A percentile compares a stretch with the other conserved stretches of the same genome.
These are phyloP conservation scores for Cladobotryum mycophilum DNA, from an alignment of 2,329 filamentous ascomycete genomes.

Conservation along the genomic window DNA sequence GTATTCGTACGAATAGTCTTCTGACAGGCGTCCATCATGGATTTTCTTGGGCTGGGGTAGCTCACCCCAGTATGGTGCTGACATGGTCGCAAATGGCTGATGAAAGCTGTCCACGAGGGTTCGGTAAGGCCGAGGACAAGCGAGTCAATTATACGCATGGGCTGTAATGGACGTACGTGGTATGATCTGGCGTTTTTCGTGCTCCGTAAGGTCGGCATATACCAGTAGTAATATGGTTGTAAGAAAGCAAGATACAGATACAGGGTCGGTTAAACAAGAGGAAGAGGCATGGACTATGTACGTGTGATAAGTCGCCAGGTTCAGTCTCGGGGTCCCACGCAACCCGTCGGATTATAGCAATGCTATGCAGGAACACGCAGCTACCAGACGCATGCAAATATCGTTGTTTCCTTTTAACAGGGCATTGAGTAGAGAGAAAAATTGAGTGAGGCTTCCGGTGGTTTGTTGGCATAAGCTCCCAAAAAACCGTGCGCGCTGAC, in stretches of 20 bases:
- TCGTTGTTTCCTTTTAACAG: not conserved
- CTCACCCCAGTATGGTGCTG: slow-evolving; percentile 53
- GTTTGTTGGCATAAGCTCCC: slow-evolving; percentile 9
- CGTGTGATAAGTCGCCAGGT: not conserved
- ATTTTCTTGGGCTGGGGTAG: slow-evolving; percentile 43
- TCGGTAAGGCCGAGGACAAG: not conserved
- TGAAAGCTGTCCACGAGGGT: not conserved
- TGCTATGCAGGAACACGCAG: slow-evolving; percentile 5
- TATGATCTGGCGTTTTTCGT: not conserved
- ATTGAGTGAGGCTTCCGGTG: slow-evolving; percentile 3
- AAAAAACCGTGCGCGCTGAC: slow-evolving; percentile 2
- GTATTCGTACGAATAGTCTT: slow-evolving; percentile 22
- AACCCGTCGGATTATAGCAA: not conserved
- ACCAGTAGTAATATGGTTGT: too few relatives aligned
- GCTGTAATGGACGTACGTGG: not conserved
- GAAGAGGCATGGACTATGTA: not conserved
- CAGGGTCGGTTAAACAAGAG: not conserved
- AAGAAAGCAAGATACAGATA: not conserved
- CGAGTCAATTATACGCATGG: not conserved
- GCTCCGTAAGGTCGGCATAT: not conserved
- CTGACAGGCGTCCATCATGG: slow-evolving; percentile 31
- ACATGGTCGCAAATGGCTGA: slow-evolving; percentile 30
- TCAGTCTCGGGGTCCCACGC: not conserved
- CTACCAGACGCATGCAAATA: slow-evolving; percentile 3
- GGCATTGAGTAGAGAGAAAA: not conserved